A percentile compares a stretch with the other conserved stretches of the same genome.
Conservation (phyloP, 306 rosid genomes). For the Gillenia trifoliata region DNA sequence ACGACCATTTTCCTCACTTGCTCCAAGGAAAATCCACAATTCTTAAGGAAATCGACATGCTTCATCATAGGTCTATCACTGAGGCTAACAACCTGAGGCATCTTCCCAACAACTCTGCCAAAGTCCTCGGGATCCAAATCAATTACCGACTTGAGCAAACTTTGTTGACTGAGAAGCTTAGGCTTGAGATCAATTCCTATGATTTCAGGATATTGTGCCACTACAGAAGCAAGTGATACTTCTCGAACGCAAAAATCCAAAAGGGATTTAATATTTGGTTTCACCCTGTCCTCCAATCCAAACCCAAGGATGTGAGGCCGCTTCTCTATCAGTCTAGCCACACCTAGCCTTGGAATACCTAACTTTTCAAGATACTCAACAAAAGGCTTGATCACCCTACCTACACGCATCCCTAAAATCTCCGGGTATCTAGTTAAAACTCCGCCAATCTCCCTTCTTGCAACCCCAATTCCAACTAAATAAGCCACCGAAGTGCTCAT, state of each 20-base stretch:
- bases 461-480: constrained; percentile 84
- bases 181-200: constrained; percentile 68
- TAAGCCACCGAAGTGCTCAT: constrained; percentile 97
- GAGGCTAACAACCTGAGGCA: constrained; percentile 92
- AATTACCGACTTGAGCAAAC: constrained; percentile 51
- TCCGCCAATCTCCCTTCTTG: constrained; percentile 85
- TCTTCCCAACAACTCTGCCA: constrained; percentile 78
- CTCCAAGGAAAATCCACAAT: constrained; percentile 61
- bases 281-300: constrained; percentile 68
- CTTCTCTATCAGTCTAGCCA: constrained; percentile 86
- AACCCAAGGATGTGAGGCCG: constrained; percentile 86
- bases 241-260: constrained; percentile 61
- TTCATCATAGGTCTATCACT: constrained; percentile 56
- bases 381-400: constrained; percentile 79
- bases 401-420: constrained; percentile 95
- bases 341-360: constrained; percentile 85
- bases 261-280: constrained; percentile 72
- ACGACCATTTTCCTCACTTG: constrained; percentile 60
- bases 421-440: constrained; percentile 81
- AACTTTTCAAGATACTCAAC: constrained; percentile 76
- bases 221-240: constrained; percentile 59
- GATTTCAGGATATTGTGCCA: constrained; percentile 85
- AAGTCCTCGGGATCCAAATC: constrained; percentile 61
- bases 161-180: constrained; percentile 58
- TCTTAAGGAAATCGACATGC: constrained; percentile 70